Evolutionary conservation across 2,329 filamentous ascomycete species (phyloP), one percentile per base, ranked within the genome.

Genomic region (Alternaria sp.): DNA sequence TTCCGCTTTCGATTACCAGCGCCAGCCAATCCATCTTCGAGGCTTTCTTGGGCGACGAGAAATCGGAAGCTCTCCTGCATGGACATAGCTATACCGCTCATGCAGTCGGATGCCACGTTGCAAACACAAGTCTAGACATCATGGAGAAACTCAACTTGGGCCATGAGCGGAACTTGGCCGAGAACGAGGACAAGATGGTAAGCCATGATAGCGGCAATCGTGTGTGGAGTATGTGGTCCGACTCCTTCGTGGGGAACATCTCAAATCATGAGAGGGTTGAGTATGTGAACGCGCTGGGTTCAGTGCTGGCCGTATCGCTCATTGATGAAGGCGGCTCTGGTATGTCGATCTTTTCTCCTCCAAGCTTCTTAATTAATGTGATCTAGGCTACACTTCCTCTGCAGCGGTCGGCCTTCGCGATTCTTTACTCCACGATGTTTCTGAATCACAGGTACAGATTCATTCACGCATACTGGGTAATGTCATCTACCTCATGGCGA

Each of bases 41-140:
- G 1, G 87, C 88, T 0, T 96, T 96, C 74, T 81, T 87, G 12
- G 89, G 90, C 56, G 83, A 87, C 1, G 89, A 93, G 52, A 96
- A 96, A 80, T 88, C 87, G 0, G 91, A 95, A 69, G 93, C 93
- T 0, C 80, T 96, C 6, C 82, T 96, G 4, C 93, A 96, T 70
- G 93, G 93, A 0, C 93, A 96, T 76, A 95, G 91, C 77, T 96
- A 96, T 79, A 96, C 93, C 0, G 93, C 93, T 0, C 92, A 96
- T 77, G 86, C 93, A 0, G 86, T 96, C 1, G 93, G 93, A 0
- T 96, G 92, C 70, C 87, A 90, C 47, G 91, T 96, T 0, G 93
- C 91, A 0, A 83, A 90, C n/a, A 87, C 88, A 54, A 89, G 88
- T 1, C 76, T 96, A 9, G 76, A 79, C 9, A 83, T 84, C 43